Base-by-base conservation (phyloP, 2,329 filamentous ascomycete species). In the Raffaelea ambrosiae region DNA sequence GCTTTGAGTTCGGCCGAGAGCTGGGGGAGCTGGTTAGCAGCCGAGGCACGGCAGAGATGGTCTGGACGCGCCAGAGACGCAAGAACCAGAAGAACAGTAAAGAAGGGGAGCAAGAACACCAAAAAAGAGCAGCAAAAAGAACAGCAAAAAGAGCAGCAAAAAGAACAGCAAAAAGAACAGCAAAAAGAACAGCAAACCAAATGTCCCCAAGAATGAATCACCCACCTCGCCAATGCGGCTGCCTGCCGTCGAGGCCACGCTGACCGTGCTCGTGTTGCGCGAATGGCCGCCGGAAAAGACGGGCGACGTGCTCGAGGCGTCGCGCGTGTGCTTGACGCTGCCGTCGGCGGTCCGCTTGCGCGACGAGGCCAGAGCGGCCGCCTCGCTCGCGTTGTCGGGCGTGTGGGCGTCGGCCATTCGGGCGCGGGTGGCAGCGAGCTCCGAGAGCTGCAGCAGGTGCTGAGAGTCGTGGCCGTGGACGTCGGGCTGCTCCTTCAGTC, bases 331-430 rank as follows among this genome's bases (percentile, higher is more conserved):
- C 66, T 89, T 94, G 48, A 89, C 72, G 44, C 79, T 71, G 39
- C 87, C 88, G 59, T 86, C 84, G 31, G 86, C 86, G 58, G 80
- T 91, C 55, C 88, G 77, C 67, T 94, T 94, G 52, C 80, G 78
- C 35, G 74, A 72, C 31, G 61, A 56, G 33, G 55, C 59, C 23
- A 29, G 26, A 29, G 7, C 13, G 26, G 26, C 26, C 7, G 26
- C 26, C 7, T 29, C 26, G 8, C 8, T 38, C 14, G 16, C 16
- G 35, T 38, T 19, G 46, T 39, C 44, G 18, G 40, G 23, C 10
- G 38, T 52, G 55, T 61, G 40, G 59, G 68, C 49, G 61, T 61
- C 59, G 29, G 56, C 59, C 58, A 77, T 69, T 58, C 70, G 71
- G 53, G 74, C 66, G 60, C 75, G 71, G 29, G 67, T 66, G 35